These are phyloP conservation scores for Lolium multiflorum DNA, from an alignment of 176 grass and related monocot genomes.

Conservation along the genomic window DNA sequence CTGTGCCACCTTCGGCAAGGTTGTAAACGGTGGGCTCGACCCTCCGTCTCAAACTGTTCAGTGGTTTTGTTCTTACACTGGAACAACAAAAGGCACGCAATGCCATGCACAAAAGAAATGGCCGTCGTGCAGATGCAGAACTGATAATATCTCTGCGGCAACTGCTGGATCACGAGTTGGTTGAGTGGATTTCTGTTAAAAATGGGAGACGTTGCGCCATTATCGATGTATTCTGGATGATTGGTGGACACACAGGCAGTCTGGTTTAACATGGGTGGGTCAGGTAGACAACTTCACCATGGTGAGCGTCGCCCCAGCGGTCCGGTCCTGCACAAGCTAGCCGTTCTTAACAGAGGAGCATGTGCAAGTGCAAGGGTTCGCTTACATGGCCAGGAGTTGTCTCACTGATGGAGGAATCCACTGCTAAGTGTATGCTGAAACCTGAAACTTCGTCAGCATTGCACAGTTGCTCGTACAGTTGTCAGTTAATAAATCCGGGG, in stretches of 20 bases:
- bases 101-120: constrained; percentile 3
- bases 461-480: neutral
- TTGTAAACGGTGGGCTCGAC: neutral
- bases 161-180: neutral
- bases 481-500: neutral
- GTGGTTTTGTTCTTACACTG: neutral
- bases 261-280: constrained; percentile 51
- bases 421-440: neutral
- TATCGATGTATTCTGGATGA: constrained; percentile 52
- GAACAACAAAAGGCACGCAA: too few species aligned
- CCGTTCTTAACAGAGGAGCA: constrained; percentile 59
- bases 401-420: constrained; percentile 22
- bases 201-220: constrained; percentile 31
- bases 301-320: constrained; percentile 26
- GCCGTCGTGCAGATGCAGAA: neutral
- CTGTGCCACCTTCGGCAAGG: neutral
- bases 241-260: constrained; percentile 45
- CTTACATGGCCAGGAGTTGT: constrained; percentile 54
- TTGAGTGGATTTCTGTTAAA: constrained; percentile 33
- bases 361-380: constrained; percentile 45
- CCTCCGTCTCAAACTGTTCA: neutral
- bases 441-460: neutral
- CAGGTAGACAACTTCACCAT: constrained; percentile 50
- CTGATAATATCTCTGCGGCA: neutral
- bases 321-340: constrained; percentile 24